phyloP scores from a whole-genome alignment of 1,284 basidiomycete genomes.

The Cronartium quercuum region DNA sequence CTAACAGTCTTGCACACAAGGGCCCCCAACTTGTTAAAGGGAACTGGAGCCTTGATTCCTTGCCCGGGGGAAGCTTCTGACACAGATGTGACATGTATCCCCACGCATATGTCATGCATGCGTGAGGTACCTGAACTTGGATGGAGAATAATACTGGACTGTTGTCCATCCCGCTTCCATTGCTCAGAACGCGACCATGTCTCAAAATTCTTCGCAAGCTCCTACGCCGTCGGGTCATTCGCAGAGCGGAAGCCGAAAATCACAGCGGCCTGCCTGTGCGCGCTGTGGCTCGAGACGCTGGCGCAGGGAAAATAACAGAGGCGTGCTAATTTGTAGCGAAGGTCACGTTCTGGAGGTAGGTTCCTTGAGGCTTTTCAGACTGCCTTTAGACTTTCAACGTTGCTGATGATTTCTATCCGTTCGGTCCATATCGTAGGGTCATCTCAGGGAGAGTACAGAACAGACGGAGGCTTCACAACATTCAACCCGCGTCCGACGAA shows the following conservation, averaged over 20 bases:
- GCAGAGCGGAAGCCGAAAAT: background rate
- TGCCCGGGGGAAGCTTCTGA: too few relatives aligned
- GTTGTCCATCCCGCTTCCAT: too few relatives aligned
- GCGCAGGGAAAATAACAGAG: slow-evolving; percentile 37
- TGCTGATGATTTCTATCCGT: background rate
- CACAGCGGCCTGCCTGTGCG: slow-evolving; percentile 27
- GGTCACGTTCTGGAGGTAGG: slow-evolving; percentile 42
- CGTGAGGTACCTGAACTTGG: too few relatives aligned
- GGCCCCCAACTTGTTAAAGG: too few relatives aligned
- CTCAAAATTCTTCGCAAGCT: background rate
- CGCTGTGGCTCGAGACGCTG: slow-evolving; percentile 41
- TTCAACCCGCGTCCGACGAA: slow-evolving; percentile 10
- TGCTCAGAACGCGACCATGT: background rate
- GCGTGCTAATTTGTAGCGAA: slow-evolving; percentile 40
- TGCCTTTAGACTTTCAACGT: background rate
- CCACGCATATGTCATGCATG: too few relatives aligned
- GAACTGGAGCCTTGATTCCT: too few relatives aligned
- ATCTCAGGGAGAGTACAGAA: slow-evolving; percentile 16
- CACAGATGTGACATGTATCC: too few relatives aligned
- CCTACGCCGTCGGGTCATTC: background rate
- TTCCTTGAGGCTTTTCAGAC: background rate
- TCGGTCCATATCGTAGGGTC: background rate
- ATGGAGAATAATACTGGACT: too few relatives aligned
- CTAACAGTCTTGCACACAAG: too few relatives aligned
- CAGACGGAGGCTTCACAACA: slow-evolving; percentile 10